Percentiles rank a stretch among this genome's conserved stretches.
Conservation (phyloP, 306 rosid species). For the Quercus gilva region DNA sequence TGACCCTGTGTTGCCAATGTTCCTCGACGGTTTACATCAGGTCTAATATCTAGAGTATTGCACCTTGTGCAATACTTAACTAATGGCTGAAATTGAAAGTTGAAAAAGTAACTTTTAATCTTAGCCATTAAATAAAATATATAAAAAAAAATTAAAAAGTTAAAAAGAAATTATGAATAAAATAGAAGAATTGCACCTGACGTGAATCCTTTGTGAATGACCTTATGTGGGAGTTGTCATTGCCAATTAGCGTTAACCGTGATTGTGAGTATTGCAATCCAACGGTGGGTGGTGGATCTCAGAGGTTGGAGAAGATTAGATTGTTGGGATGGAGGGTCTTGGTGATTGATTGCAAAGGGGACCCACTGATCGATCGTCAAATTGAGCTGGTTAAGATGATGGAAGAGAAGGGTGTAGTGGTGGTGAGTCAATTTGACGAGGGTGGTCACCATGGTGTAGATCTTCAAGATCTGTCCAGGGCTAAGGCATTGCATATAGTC, state of each 20-base stretch:
- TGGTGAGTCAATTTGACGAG: constrained; percentile 25
- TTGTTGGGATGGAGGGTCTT: constrained; percentile 34
- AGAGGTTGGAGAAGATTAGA: constrained; percentile 4
- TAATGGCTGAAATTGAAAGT: too few species aligned
- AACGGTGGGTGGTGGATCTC: constrained; percentile 7
- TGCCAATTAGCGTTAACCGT: constrained; percentile 37
- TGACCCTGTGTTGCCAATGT: neutral
- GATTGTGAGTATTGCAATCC: constrained; percentile 56
- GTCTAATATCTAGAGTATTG: too few species aligned
- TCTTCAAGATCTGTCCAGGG: neutral
- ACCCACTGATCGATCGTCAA: constrained; percentile 56
- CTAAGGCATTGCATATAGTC: too few species aligned
- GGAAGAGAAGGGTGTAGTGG: constrained; percentile 30
- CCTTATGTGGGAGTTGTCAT: constrained; percentile 41
- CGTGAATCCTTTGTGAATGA: neutral
- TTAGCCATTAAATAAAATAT: too few species aligned
- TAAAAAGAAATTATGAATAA: too few species aligned
- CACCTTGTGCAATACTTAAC: too few species aligned
- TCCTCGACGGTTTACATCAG: too few species aligned
- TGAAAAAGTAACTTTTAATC: too few species aligned
- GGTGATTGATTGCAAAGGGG: constrained; percentile 43
- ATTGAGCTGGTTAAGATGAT: constrained; percentile 29
- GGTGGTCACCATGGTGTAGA: constrained; percentile 49
- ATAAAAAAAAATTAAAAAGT: too few species aligned
- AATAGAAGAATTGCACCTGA: too few species aligned